Evolutionary conservation across 768 basidiomycete genomes (phyloP), one percentile per base, ranked within the genome.

Genomic region (Ramaria sp.): DNA sequence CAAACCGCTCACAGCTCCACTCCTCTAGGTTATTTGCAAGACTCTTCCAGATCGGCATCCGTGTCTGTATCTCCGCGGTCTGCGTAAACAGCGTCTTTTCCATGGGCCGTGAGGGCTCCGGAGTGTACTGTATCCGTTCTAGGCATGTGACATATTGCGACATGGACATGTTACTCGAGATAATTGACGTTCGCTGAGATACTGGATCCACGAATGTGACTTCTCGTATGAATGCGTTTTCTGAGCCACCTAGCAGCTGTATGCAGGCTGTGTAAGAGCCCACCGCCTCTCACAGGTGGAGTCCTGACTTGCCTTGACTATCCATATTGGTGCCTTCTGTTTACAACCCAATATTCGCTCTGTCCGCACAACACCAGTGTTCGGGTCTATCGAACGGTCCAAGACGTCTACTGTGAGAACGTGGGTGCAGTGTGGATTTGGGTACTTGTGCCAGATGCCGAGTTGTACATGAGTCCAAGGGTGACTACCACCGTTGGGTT

Each of bases 401-500:
- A 95, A 59, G 30, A 92, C 91, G 69, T 92, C 90, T 66, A 92
- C 79, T 61, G 86, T 88, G 62, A 91, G 75, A 62, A 92, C 91
- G 68, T 92, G 91, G 22, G 86, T 80, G 71, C 90, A 91, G 65
- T 88, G 88, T 53, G 91, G 86, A 69, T 95, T 95, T 52, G 93
- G 93, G 70, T 96, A 96, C 77, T 96, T 96, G 62, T 86, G 84
- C 87, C 91, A 93, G 78, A 95, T 88, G 61, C 88, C 89, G 66
- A 88, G 85, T 60, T 92, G 83, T 63, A 94, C 91, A 73, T 91
- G 90, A 59, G 84, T 78, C 86, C 92, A 94, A 42, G 91, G 79
- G 67, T 92, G 90, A 60, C 92, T 96, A 53, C 46, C n/a, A 42
- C 50, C 12, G 55, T 47, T 45, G 5, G 54, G 57, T 58, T 57